Evolutionary conservation across 257 asterid species (phyloP), one percentile per base, ranked within the genome.

Genomic region (Nemophila menziesii): DNA sequence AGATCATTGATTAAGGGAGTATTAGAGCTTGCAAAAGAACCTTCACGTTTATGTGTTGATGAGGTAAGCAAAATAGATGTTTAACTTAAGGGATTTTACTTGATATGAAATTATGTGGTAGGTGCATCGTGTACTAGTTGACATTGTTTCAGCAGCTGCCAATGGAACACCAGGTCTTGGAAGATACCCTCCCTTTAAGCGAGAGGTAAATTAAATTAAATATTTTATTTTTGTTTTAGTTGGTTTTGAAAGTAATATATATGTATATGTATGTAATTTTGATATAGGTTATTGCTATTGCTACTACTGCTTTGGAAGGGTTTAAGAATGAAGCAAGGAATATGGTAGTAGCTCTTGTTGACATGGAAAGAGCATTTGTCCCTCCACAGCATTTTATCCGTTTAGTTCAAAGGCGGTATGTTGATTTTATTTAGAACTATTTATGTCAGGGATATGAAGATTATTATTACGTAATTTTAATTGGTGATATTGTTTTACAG

Each of bases 111-210:
- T 34, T 46, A 23, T 38, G 53, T 22, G 33, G 16, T 48, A 90
- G 94, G 99, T 89, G 70, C 95, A 89, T 51, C 81, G 95, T 22
- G 95, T 84, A 44, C 92, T 89, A 49, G 73, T 78, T 54, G 95
- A 80, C 39, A 77, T 90, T 53, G 93, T 90, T 51, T 70, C 96
- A 54, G 70, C 94, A 49, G 62, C 99, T 72, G 96, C 96, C 39
- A 90, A 85, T 65, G 83, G 86, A 48, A 90, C 99, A 20, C 92
- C 99, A 19, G 99, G 99, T 59, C 94, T 90, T 49, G 99, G 99
- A 58, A 79, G 92, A 72, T 90, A 85, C 62, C 99, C 96, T 59
- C 93, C 94, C 59, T 90, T 90, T 57, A 90, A 90, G 82, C 64
- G 96, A 61, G 99, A 85, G 94, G 97, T 82, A 55, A 41, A 41